Evolutionary conservation across 805 yeast genomes (phyloP).

Genomic region (Candida ortonii): DNA sequence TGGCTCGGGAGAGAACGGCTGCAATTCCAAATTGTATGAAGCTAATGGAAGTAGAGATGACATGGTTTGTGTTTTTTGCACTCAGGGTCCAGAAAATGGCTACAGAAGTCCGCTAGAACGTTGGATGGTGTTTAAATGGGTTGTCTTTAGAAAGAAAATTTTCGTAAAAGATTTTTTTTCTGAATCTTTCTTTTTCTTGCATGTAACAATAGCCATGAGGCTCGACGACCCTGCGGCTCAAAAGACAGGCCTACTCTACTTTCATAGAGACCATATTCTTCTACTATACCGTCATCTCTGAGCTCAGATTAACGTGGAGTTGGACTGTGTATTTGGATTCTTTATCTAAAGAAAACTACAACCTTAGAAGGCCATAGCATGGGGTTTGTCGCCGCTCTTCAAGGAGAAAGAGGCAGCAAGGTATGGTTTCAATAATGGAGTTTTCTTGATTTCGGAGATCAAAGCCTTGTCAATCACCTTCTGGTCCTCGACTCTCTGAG

Average conservation of each 20-base stretch:
- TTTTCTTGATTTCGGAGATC: constrained; percentile 92
- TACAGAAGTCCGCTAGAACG: too few relatives aligned
- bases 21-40: constrained; percentile 78
- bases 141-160: too few relatives aligned
- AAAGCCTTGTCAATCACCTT: constrained; percentile 91
- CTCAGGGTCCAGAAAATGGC: too few relatives aligned
- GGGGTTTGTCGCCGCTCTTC: constrained; percentile 98
- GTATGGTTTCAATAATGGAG: constrained; percentile 96
- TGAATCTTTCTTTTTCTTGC: constrained; percentile 2
- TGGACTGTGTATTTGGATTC: too few relatives aligned
- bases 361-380: constrained; percentile 89
- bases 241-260: too few relatives aligned
- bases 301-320: too few relatives aligned
- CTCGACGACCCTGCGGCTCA: constrained; percentile 1
- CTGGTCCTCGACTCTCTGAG: constrained; percentile 96
- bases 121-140: too few relatives aligned
- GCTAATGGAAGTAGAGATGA: constrained; percentile 78
- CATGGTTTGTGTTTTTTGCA: constrained; percentile 42
- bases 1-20: constrained; percentile 84
- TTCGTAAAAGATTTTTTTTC: constrained; percentile 7
- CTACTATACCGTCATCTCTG: too few relatives aligned
- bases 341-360: too few relatives aligned
- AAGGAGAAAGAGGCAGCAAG: constrained; percentile 92
- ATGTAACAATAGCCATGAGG: constrained; percentile 1
- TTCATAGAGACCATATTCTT: too few relatives aligned